Conservation (phyloP, 1,139 yeast genomes). For the Entelexis paramagnoliae region DNA sequence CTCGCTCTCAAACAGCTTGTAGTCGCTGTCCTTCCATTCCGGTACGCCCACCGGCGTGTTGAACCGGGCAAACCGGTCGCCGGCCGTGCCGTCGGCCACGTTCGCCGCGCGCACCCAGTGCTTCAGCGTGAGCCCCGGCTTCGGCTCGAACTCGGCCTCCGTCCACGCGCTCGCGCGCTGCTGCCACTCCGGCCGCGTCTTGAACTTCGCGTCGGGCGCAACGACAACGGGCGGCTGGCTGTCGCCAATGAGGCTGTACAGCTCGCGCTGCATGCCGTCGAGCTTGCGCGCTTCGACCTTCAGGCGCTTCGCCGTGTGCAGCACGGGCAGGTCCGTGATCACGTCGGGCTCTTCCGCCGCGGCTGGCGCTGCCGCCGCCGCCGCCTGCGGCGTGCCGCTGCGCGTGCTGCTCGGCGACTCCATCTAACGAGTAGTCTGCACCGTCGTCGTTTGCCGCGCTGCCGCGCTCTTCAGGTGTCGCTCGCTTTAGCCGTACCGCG, state of each 20-base stretch:
- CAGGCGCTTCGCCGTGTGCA: constrained; percentile 23
- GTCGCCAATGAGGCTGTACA: constrained; percentile 79
- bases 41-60: constrained; percentile 65
- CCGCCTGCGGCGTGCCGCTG: background rate
- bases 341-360: constrained; percentile 7
- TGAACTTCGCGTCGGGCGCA: constrained; percentile 42
- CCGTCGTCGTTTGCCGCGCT: too few species aligned
- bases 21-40: constrained; percentile 56
- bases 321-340: constrained; percentile 18
- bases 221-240: constrained; percentile 78
- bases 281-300: constrained; percentile 35
- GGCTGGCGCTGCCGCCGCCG: constrained; percentile 2
- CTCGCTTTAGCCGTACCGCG: too few species aligned
- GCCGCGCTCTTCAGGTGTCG: too few species aligned
- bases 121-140: constrained; percentile 41
- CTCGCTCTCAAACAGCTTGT: constrained; percentile 33
- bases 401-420: constrained; percentile 1
- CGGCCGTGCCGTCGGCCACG: constrained; percentile 29
- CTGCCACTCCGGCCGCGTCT: constrained; percentile 52
- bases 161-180: constrained; percentile 78
- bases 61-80: constrained; percentile 58
- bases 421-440: too few species aligned
- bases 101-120: constrained; percentile 66
- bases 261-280: constrained; percentile 83
- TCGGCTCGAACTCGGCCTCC: constrained; percentile 49